Evolutionary conservation across 179 eudicot genomes (phyloP), one percentile per base, ranked within the genome.

Genomic region (Silene noctiflora): DNA sequence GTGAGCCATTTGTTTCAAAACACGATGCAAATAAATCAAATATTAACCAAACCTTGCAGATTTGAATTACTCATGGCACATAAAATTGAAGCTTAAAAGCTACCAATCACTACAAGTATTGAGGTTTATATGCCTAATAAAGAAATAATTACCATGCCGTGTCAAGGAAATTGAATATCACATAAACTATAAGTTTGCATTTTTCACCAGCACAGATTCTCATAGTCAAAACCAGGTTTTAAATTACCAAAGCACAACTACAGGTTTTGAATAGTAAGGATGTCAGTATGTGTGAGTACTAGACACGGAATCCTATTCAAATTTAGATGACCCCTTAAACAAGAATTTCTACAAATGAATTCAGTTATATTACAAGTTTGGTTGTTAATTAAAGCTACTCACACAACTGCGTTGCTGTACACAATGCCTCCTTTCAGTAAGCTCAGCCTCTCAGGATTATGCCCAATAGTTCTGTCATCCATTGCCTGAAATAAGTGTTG

Each of bases 381-480:
- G 56, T 73, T 48, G 75, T 7, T 35, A 6, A 35, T 6, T 27
- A 66, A 69, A 27, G 58, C 59, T 62, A 88, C 97, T 89, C 88
- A 92, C 97, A 86, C 93, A 72, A 91, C 89, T 24, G 88, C 87
- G 72, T 89, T 93, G 85, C 93, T 89, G 85, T 91, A 93, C 21
- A 91, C 91, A 76, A 93, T 88, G 69, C 97, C 97, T 82, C 97
- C 98, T 85, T 91, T 93, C 77, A 93, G 81, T 71, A 93, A 85
- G 85, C 98, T 87, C 82, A 93, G 80, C 85, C 98, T 88, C 86
- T 93, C 98, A 48, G 98, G 98, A 68, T 93, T 93, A 76, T 93
- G 97, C 62, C 98, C 98, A 84, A 93, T 85, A 29, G 98, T 93
- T 81, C 97, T 86, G 73, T 93, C 98, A 85, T 91, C 97, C 77